Evolutionary conservation across 2,329 filamentous ascomycete genomes (phyloP).

Genomic region (Ascochyta rabiei): DNA sequence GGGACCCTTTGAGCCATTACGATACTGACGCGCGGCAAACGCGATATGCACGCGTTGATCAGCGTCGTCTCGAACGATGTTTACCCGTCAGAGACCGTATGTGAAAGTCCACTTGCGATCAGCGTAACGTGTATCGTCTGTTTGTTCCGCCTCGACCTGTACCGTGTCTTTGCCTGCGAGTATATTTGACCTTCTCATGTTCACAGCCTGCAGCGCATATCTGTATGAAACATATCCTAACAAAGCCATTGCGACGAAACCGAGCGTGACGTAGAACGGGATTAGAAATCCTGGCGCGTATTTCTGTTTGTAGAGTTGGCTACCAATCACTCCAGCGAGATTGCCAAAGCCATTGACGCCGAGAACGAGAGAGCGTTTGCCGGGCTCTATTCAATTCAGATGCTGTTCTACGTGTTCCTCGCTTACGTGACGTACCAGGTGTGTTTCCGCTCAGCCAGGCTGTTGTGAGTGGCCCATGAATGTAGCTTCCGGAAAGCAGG

Average conservation of each 20-base stretch:
- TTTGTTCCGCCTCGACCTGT: not conserved
- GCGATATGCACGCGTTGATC: not conserved
- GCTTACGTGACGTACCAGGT: conserved; percentile 1
- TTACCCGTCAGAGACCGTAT: not conserved
- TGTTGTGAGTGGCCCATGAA: conserved; percentile 30
- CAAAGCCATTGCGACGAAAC: conserved; percentile 28
- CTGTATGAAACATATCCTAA: conserved; percentile 28
- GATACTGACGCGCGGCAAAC: not conserved
- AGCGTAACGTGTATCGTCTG: not conserved
- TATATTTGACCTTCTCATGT: conserved; percentile 1
- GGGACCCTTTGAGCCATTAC: not conserved
- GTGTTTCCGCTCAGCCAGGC: conserved; percentile 36
- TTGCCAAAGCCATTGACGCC: conserved; percentile 14
- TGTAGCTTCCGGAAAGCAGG: conserved; percentile 32
- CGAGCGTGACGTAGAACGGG: conserved; percentile 25
- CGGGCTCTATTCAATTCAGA: not conserved
- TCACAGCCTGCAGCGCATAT: conserved; percentile 24
- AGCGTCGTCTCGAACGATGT: too few relatives aligned
- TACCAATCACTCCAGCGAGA: conserved; percentile 31
- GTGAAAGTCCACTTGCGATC: not conserved
- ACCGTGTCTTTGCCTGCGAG: not conserved
- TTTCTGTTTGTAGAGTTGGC: conserved; percentile 25
- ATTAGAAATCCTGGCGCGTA: conserved; percentile 26
- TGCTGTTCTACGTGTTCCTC: not conserved
- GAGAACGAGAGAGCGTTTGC: conserved; percentile 1